These are phyloP conservation scores for Stagonosporopsis rhizophila DNA, from an alignment of 2,329 filamentous ascomycete genomes.

Conservation along the genomic window DNA sequence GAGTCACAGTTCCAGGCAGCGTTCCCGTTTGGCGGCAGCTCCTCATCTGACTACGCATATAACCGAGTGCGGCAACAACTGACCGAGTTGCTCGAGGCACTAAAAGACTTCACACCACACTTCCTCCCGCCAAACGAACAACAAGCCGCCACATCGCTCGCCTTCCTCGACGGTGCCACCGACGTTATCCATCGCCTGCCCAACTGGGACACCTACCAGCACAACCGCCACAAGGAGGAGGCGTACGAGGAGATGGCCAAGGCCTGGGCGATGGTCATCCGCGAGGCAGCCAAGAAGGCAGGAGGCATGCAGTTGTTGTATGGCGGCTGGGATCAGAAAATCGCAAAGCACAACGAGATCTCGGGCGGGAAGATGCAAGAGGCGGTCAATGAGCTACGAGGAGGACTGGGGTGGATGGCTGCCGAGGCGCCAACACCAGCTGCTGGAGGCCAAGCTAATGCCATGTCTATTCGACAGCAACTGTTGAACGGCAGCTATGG, in stretches of 20 bases:
- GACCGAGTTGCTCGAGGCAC: slow-evolving; percentile 80
- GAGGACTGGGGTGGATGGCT: slow-evolving; percentile 80
- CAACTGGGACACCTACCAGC: slow-evolving; percentile 86
- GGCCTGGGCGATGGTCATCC: slow-evolving; percentile 90
- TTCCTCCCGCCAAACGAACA: slow-evolving; percentile 91
- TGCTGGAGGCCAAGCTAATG: slow-evolving; percentile 33
- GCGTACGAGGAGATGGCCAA: slow-evolving; percentile 96
- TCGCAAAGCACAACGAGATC: slow-evolving; percentile 86
- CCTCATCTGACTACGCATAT: slow-evolving; percentile 91
- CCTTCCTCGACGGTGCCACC: slow-evolving; percentile 88
- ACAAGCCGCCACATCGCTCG: slow-evolving; percentile 81
- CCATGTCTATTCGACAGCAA: slow-evolving; percentile 53
- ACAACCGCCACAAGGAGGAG: slow-evolving; percentile 92
- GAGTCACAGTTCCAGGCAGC: slow-evolving; percentile 77
- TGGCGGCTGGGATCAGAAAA: slow-evolving; percentile 88
- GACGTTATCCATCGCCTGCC: slow-evolving; percentile 88
- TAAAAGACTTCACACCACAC: slow-evolving; percentile 93
- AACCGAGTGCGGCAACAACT: slow-evolving; percentile 87
- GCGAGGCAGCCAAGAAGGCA: slow-evolving; percentile 87
- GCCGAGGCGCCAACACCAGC: slow-evolving; percentile 41
- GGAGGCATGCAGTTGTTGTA: slow-evolving; percentile 87
- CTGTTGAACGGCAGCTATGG: slow-evolving; percentile 65
- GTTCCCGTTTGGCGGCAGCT: slow-evolving; percentile 84
- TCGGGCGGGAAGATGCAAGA: slow-evolving; percentile 81
- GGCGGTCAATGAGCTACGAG: slow-evolving; percentile 78